These are phyloP conservation scores for Trametes maxima DNA, from an alignment of 768 basidiomycete species.

Conservation along the genomic window DNA sequence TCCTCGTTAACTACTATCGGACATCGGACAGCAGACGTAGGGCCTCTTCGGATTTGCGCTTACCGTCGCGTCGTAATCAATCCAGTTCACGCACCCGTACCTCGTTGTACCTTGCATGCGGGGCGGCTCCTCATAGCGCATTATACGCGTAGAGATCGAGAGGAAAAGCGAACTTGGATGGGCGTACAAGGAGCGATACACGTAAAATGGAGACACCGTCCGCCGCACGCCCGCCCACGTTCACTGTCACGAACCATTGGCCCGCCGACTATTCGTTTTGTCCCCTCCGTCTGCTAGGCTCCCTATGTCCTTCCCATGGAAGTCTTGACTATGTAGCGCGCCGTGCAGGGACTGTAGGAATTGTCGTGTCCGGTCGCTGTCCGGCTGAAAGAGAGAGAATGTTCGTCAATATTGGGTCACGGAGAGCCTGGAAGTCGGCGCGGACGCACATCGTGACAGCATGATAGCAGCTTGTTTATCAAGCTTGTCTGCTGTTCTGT, in stretches of 20 bases:
- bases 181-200: slow-evolving; percentile 14
- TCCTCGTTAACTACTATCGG: slow-evolving; percentile 8
- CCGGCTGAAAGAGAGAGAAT: slow-evolving; percentile 52
- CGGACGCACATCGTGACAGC: slow-evolving; percentile 79
- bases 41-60: not conserved
- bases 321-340: slow-evolving; percentile 11
- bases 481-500: slow-evolving; percentile 78
- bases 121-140: too few relatives aligned
- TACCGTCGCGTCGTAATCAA: too few relatives aligned
- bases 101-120: not conserved
- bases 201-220: slow-evolving; percentile 1
- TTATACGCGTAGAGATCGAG: not conserved
- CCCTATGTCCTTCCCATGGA: not conserved
- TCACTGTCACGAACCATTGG: slow-evolving; percentile 23
- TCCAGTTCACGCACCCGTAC: not conserved
- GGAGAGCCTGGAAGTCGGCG: not conserved
- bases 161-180: slow-evolving; percentile 7
- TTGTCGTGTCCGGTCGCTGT: slow-evolving; percentile 81
- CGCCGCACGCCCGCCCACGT: slow-evolving; percentile 14
- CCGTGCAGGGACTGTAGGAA: slow-evolving; percentile 22
- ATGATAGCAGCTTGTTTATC: slow-evolving; percentile 81
- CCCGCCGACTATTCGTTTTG: slow-evolving; percentile 19
- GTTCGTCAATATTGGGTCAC: not conserved
- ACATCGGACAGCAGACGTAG: slow-evolving; percentile 7
- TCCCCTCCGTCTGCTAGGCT: slow-evolving; percentile 1